Conservation (phyloP, 2,329 filamentous ascomycete genomes). For the Xylariales sp. region DNA sequence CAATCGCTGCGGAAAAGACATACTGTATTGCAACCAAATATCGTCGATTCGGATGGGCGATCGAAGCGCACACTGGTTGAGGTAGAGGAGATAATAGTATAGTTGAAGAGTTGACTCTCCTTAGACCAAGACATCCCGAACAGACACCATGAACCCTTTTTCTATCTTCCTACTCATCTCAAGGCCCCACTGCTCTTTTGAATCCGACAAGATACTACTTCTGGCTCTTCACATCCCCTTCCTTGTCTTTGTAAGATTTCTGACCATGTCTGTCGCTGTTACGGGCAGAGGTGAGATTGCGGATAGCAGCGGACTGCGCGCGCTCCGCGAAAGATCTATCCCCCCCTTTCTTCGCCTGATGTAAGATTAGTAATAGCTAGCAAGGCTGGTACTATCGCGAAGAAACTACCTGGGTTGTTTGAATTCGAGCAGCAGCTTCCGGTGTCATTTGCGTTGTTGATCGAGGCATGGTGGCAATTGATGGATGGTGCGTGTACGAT, state of each 20-base stretch:
- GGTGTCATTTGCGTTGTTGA: constrained; percentile 4
- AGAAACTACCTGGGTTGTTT: neutral
- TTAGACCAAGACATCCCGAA: no score
- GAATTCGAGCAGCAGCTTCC: constrained; percentile 3
- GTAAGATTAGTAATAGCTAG: neutral
- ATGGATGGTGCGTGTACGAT: no score
- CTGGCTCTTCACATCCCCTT: neutral
- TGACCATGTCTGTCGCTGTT: neutral
- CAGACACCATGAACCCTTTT: no score
- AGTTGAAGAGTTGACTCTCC: no score
- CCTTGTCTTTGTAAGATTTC: neutral
- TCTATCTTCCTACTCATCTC: no score
- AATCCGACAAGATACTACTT: no score
- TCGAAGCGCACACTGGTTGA: no score
- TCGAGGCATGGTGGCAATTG: neutral
- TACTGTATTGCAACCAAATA: no score
- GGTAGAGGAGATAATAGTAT: no score
- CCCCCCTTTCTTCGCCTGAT: neutral
- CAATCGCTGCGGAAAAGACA: no score
- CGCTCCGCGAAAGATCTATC: neutral
- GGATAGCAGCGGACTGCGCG: constrained; percentile 3
- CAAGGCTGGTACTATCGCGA: neutral
- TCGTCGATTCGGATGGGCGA: no score
- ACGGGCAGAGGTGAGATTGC: neutral
- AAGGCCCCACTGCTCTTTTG: neutral